Conservation (phyloP, 208 protist genomes). For the Angomonas desouzai region DNA sequence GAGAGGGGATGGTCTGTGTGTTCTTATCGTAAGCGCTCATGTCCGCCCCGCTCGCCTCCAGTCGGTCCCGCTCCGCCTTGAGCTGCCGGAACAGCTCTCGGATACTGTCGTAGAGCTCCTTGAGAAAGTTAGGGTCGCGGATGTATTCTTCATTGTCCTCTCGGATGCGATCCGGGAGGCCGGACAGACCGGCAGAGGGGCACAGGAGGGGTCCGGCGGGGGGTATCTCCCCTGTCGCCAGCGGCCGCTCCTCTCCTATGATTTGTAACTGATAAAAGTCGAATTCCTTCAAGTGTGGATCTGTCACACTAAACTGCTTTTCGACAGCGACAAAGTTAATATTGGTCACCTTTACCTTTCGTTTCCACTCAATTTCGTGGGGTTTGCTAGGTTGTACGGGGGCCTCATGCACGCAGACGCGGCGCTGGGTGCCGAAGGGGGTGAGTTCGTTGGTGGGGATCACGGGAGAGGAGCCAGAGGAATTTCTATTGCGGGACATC, state of each 20-base stretch:
- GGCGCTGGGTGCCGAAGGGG: constrained; percentile 10
- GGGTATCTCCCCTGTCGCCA: constrained; percentile 26
- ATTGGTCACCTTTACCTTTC: constrained; percentile 67
- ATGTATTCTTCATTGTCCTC: constrained; percentile 23
- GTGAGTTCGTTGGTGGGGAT: constrained; percentile 17
- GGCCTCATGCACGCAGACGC: background rate
- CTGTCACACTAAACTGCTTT: constrained; percentile 43
- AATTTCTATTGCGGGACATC: constrained; percentile 13
- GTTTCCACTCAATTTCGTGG: constrained; percentile 41
- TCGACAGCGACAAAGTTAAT: constrained; percentile 39
- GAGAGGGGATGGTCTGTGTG: constrained; percentile 50
- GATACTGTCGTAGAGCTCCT: constrained; percentile 25
- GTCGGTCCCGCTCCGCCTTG: constrained; percentile 9
- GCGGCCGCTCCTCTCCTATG: constrained; percentile 18
- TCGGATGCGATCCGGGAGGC: background rate
- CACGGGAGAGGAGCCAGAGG: constrained; percentile 15
- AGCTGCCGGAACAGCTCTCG: constrained; percentile 25
- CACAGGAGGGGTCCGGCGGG: constrained; percentile 17
- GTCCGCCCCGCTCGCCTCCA: constrained; percentile 15
- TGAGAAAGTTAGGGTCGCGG: constrained; percentile 23
- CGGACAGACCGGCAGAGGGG: background rate
- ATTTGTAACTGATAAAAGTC: constrained; percentile 32
- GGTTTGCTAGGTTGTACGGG: constrained; percentile 19
- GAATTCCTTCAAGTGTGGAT: constrained; percentile 25
- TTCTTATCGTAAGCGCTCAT: constrained; percentile 9